These are phyloP conservation scores for Hyphochytrium catenoides DNA, from an alignment of 352 stramenopile genomes.

Conservation along the genomic window DNA sequence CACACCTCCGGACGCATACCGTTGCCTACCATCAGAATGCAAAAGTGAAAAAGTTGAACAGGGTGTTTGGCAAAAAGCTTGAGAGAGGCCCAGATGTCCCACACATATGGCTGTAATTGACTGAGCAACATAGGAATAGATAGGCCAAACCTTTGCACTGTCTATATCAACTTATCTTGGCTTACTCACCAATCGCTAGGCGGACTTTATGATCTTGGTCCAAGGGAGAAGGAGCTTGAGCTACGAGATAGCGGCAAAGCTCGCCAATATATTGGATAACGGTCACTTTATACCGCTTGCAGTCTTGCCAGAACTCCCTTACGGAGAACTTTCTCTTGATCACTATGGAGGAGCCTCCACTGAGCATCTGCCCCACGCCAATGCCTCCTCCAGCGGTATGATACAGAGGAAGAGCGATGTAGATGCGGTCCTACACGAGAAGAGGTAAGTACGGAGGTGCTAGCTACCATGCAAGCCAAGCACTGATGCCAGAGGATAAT, in stretches of 20 bases:
- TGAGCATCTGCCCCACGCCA: conserved; percentile 47
- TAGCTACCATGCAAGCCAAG: no score
- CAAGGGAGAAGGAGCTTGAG: conserved; percentile 13
- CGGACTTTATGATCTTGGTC: not conserved
- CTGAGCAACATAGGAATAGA: no score
- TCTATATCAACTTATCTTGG: no score
- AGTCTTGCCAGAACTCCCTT: conserved; percentile 43
- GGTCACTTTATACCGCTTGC: conserved; percentile 28
- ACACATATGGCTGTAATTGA: no score
- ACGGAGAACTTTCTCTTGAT: conserved; percentile 45
- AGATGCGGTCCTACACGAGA: conserved; percentile 31
- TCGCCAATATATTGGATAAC: conserved; percentile 72
- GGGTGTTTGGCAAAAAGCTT: no score
- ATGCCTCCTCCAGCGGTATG: conserved; percentile 53
- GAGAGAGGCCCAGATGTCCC: no score
- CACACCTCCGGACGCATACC: conserved; percentile 66
- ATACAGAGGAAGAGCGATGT: conserved; percentile 51
- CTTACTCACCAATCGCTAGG: no score
- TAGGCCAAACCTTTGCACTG: no score
- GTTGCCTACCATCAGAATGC: conserved; percentile 73
- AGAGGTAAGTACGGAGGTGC: no score
- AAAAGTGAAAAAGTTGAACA: no score
- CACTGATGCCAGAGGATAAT: no score
- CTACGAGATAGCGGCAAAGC: conserved; percentile 60
- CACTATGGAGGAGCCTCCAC: conserved; percentile 35